Evolutionary conservation across 495 filamentous ascomycete species (phyloP).

Genomic region (Parachaetomium inaequale): DNA sequence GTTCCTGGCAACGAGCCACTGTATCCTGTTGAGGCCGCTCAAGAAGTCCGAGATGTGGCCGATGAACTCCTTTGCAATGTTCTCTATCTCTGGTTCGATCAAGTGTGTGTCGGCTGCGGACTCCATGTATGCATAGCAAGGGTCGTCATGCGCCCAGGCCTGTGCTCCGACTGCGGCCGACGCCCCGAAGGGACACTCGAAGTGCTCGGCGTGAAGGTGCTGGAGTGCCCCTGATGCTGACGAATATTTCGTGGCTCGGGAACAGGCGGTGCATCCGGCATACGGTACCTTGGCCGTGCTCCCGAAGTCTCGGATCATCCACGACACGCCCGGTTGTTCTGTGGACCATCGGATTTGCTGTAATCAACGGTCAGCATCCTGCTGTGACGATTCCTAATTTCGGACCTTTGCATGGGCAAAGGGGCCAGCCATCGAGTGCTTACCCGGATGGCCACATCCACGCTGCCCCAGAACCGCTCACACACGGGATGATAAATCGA

Average conservation of each 20-base stretch:
- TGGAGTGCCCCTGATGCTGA: background rate
- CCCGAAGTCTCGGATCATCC: background rate
- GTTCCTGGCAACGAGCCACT: background rate
- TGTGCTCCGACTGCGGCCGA: background rate
- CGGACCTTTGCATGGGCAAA: no score
- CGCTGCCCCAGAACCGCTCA: background rate
- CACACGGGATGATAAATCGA: background rate
- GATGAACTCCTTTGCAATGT: background rate
- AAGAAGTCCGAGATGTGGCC: background rate
- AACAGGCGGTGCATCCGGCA: background rate
- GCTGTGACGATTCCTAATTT: no score
- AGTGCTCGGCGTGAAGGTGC: background rate
- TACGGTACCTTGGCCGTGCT: background rate
- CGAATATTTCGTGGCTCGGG: background rate
- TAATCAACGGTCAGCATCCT: background rate
- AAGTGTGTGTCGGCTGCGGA: background rate
- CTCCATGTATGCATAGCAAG: background rate
- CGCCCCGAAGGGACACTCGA: background rate
- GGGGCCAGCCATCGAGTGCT: background rate
- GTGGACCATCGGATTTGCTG: background rate
- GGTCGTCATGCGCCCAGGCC: background rate
- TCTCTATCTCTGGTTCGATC: background rate
- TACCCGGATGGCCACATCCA: background rate
- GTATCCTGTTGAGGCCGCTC: background rate
- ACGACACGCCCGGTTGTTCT: background rate